Base-by-base conservation (phyloP, 2,329 filamentous ascomycete species). In the Dothistroma pini region DNA sequence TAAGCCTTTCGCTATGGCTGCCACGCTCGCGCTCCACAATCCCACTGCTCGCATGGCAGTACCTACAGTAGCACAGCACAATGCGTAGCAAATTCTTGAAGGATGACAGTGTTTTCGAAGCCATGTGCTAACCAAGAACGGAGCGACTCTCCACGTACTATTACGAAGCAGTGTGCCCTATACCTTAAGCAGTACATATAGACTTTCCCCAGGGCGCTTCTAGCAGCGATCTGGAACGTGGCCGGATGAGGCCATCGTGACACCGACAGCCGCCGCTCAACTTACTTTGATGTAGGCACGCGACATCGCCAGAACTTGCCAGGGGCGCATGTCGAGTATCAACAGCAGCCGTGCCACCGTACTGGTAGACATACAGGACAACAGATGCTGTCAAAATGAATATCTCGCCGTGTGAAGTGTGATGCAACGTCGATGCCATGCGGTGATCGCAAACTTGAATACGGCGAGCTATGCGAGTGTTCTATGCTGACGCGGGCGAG, bases 151-250 rank as follows among this genome's bases (percentile, higher is more conserved):
- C 29, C 48, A 51, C 29, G 6, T 25, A 14, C 4, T 12, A 29
- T 31, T 3, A 25, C 21, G 48, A 29, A 31, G 16, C 48, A 51
- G 29, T 3, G 21, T 25, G 9, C 29, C 25, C 21, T 25, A 10
- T 51, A 14, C 48, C n/a, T 44, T 14, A 44, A 44, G 41, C 16
- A 19, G 41, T 7, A 9, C 41, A 19, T 44, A 1, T 19, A 44
- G 14, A 44, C 41, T 44, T 44, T 6, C n/a, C 2, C 9, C 8
- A 35, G n/a, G 29, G 51, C 25, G 51, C 25, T 6, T 35, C 51
- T 53, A 53, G 51, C 51, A 53, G 51, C 51, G 31, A 53, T 53
- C 31, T 53, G 51, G 51, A 53, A 32, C 29, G 29, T 53, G 51
- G 29, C 51, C 2, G 16, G 11, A 9, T 53, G 21, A 12, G 51